Conservation (phyloP, 1,284 basidiomycete genomes). For the Xerocomus nothofagi region DNA sequence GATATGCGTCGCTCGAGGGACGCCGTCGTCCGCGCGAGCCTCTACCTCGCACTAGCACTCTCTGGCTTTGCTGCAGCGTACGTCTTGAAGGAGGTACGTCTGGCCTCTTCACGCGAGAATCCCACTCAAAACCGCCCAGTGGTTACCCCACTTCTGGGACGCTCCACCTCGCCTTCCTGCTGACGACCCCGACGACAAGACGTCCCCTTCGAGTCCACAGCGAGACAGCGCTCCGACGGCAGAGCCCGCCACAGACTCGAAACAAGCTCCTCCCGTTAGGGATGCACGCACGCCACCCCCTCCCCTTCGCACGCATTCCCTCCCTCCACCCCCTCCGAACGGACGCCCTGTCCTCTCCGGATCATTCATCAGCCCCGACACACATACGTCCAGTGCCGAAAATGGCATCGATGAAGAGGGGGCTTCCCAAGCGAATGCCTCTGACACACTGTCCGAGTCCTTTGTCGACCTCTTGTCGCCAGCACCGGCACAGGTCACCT, state of each 20-base stretch:
- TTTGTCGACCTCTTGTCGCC: constrained; percentile 27
- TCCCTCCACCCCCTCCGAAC: constrained; percentile 17
- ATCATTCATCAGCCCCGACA: background rate
- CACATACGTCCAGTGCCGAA: background rate
- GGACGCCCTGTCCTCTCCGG: constrained; percentile 7
- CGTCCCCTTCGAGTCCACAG: background rate
- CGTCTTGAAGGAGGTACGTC: constrained; percentile 17
- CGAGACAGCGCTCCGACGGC: background rate
- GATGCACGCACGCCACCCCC: background rate
- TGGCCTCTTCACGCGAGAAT: background rate
- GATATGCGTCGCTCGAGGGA: constrained; percentile 16
- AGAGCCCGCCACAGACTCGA: background rate
- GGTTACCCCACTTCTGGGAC: constrained; percentile 1
- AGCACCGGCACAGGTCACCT: constrained; percentile 4
- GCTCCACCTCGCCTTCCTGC: background rate
- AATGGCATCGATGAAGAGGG: background rate
- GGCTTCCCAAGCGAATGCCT: background rate
- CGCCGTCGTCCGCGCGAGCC: constrained; percentile 8
- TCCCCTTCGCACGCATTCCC: constrained; percentile 16
- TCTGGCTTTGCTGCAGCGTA: constrained; percentile 25
- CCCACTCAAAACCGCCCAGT: constrained; percentile 4
- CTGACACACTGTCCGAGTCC: constrained; percentile 12
- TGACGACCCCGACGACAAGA: background rate
- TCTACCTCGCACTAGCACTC: constrained; percentile 17
- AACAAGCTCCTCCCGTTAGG: background rate